Base-by-base conservation (phyloP, 1,284 basidiomycete genomes). In the Gomphus bonarii region DNA sequence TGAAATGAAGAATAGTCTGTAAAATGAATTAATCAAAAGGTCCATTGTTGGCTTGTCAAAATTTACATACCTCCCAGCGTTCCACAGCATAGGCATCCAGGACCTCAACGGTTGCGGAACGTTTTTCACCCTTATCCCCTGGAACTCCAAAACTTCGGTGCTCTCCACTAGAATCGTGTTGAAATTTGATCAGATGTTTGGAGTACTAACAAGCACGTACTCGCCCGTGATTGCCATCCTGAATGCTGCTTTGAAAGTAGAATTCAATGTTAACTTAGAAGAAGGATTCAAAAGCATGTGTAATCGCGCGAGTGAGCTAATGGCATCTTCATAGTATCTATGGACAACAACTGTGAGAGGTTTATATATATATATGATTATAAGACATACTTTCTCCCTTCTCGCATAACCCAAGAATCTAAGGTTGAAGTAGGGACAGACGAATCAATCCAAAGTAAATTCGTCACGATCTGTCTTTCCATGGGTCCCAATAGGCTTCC, bases 1-100 rank as follows among this genome's bases (percentile, higher is more conserved):
- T 97, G 69, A 91, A 99, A 71, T 98, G 95, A 54, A 98, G 77
- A 64, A 99, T 97, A 0, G 91, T 92, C 91, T 92, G 63, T n/a
- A 48, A 50, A 49, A 43, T 22, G 20, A 53, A 59, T 46, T n/a
- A n/a, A n/a, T n/a, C n/a, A 42, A 31, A 47, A 54, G 50, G 25
- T 36, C 33, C 28, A 25, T 48, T 30, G 4, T 38, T 47, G 57
- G 38, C 14, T 40, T 40, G 46, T 46, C 31, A 8, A 50, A 36
- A 46, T 35, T 49, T 43, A 68, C 78, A 62, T 63, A 89, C 91
- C 80, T 99, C 97, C 95, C 97, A 99, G 58, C 91, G 82, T 62
- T 91, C 86, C 40, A 95, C 77, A 1, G 95, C 94, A 66, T 92
- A 94, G 20, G 79, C 75, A 67, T 97, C 91, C 30, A 97, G 74